A percentile compares a stretch with the other conserved stretches of the same genome.
phyloP scores from a whole-genome alignment of 2,329 filamentous ascomycete species.

The Pseudopithomyces maydicus region DNA sequence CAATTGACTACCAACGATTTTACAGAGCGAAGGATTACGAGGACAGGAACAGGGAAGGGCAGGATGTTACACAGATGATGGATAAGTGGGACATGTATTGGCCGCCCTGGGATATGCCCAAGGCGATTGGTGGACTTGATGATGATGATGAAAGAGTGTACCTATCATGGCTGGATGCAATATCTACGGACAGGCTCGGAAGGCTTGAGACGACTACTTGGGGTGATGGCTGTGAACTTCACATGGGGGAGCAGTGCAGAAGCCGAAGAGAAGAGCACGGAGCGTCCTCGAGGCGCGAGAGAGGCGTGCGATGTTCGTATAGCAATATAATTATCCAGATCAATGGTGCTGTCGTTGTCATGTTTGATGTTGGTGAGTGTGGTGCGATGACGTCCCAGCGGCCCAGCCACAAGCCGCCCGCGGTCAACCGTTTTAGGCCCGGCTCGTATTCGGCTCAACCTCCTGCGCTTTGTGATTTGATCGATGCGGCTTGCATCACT shows the following conservation, averaged over 20 bases:
- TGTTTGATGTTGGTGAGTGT: constrained; percentile 9
- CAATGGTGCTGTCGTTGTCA: neutral
- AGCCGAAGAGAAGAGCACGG: neutral
- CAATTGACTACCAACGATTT: neutral
- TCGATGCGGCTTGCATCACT: constrained; percentile 24
- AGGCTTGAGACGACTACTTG: too few relatives aligned
- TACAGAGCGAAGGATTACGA: neutral
- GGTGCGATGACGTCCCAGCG: constrained; percentile 14
- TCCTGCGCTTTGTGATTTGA: constrained; percentile 33
- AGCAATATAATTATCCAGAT: neutral
- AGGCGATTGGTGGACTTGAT: too few relatives aligned
- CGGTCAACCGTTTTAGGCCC: constrained; percentile 34
- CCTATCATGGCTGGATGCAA: too few relatives aligned
- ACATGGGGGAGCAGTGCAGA: too few relatives aligned
- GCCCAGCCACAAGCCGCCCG: constrained; percentile 14
- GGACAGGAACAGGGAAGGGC: neutral
- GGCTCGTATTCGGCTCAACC: constrained; percentile 25
- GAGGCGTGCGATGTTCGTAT: neutral
- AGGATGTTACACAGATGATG: too few relatives aligned
- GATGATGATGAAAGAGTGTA: too few relatives aligned
- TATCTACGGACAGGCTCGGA: too few relatives aligned
- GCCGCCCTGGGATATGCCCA: too few relatives aligned
- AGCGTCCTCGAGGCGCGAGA: neutral
- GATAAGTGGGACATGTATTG: too few relatives aligned
- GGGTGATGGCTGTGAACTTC: too few relatives aligned